Evolutionary conservation across 306 rosid species (phyloP).

Genomic region (apple (Malus domestica)): ASM211411v1 NC_041795.1:2894501-2895000

Average conservation of each 20-base stretch:
- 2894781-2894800: not conserved
- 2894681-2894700: not conserved
- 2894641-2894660: not conserved
- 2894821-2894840: no score
- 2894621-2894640: not conserved
- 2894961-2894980: no score
- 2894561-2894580: not conserved
- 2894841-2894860: not conserved
- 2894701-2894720: not conserved
- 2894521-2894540: not conserved
- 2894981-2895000: not conserved
- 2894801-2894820: no score
- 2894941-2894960: no score
- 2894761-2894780: no score
- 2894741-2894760: not conserved
- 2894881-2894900: not conserved
- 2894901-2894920: not conserved
- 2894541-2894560: not conserved
- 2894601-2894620: not conserved
- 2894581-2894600: not conserved
- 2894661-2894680: not conserved
- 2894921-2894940: not conserved
- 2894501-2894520: not conserved
- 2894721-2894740: no score
- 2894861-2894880: no score